Evolutionary conservation across 176 grass and related monocot genomes (phyloP).

Genomic region (Eleusine indica): DNA sequence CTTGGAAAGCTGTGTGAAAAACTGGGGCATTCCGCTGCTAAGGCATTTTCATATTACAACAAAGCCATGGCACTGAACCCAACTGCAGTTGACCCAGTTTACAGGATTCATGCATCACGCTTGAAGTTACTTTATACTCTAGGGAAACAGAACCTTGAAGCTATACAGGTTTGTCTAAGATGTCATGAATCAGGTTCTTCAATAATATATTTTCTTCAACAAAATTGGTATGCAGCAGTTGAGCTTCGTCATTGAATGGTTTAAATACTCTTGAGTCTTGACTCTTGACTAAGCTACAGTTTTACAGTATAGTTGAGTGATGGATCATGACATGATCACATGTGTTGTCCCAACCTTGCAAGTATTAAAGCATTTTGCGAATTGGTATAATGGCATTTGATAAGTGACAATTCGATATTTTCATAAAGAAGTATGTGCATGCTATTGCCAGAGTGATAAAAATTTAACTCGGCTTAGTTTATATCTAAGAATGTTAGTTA

Average conservation of each 20-base stretch:
- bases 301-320: constrained; percentile 4
- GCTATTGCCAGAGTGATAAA: background rate
- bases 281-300: constrained; percentile 6
- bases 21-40: constrained; percentile 67
- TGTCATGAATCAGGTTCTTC: constrained; percentile 19
- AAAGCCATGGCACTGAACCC: constrained; percentile 80
- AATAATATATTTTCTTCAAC: background rate
- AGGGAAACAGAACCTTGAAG: constrained; percentile 77
- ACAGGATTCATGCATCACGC: constrained; percentile 95
- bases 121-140: constrained; percentile 91
- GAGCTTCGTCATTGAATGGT: constrained; percentile 22
- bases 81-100: constrained; percentile 91
- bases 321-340: constrained; percentile 21
- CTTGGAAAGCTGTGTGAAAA: constrained; percentile 98
- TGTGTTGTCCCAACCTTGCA: background rate
- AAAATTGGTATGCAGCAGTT: constrained; percentile 4
- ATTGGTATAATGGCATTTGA: background rate
- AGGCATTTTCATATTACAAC: constrained; percentile 87
- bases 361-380: background rate
- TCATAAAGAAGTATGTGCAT: background rate
- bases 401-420: background rate
- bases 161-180: constrained; percentile 69
- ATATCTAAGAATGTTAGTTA: background rate
- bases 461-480: background rate
- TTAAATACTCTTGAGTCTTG: constrained; percentile 14